These are phyloP conservation scores for Smittium mucronatum DNA, from an alignment of 371 early-diverging fungal genomes.

Conservation along the genomic window DNA sequence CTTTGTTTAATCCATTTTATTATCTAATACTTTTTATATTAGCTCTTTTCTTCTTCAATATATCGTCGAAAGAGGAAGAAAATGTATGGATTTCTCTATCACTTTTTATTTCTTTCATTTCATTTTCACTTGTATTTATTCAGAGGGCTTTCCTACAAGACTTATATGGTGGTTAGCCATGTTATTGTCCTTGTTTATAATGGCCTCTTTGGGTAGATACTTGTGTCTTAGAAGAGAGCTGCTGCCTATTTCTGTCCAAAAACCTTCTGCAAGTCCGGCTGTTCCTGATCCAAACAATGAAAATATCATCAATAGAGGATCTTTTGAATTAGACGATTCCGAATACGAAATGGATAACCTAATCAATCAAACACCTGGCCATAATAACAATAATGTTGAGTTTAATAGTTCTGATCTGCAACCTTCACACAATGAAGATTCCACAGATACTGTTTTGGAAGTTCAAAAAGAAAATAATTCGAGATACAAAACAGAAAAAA, in stretches of 20 bases:
- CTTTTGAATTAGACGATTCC: neutral
- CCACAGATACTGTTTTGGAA: neutral
- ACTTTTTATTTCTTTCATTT: conserved; percentile 5
- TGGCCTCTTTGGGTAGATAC: neutral
- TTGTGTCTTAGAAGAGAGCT: conserved; percentile 6
- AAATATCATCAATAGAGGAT: neutral
- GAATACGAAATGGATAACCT: conserved; percentile 9
- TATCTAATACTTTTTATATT: neutral
- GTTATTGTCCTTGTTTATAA: neutral
- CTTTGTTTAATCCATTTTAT: neutral
- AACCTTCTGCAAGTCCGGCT: neutral
- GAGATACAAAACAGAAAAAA: neutral
- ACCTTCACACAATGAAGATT: neutral
- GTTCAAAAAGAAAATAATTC: neutral
- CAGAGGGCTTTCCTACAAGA: neutral
- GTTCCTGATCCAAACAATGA: neutral
- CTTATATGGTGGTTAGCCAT: conserved; percentile 1
- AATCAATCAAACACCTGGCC: neutral
- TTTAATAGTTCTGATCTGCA: neutral
- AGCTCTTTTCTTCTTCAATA: conserved; percentile 1
- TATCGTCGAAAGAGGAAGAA: conserved; percentile 7
- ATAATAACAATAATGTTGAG: neutral
- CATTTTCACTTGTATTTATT: neutral
- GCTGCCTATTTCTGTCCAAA: conserved; percentile 1
- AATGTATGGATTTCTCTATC: conserved; percentile 1